These are phyloP conservation scores for Suhomyces panamericanus DNA, from an alignment of 1,139 yeast species.

Conservation along the genomic window DNA sequence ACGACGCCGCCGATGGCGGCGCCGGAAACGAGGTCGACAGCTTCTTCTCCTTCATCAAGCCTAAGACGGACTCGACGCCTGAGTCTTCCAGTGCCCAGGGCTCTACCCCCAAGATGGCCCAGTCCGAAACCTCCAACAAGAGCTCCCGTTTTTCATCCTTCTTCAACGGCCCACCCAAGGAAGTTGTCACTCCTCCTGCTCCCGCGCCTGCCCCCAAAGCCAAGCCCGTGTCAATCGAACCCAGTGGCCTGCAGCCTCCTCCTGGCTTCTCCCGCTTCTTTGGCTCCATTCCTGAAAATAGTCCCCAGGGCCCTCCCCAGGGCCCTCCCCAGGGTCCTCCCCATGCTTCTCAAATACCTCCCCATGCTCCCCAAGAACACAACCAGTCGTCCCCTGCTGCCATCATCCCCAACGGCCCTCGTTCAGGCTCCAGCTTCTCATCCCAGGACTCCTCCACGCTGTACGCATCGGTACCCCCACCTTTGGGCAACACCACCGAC, in stretches of 20 bases:
- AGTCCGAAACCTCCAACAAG: conserved; percentile 22
- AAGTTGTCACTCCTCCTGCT: conserved; percentile 8
- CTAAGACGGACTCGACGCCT: conserved; percentile 17
- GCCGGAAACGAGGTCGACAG: conserved; percentile 52
- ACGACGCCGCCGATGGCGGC: conserved; percentile 17
- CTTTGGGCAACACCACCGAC: conserved; percentile 34
- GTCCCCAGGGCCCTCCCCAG: neutral
- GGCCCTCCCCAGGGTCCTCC: too few relatives aligned
- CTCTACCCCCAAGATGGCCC: conserved; percentile 15
- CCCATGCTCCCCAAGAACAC: neutral
- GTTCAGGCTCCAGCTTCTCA: conserved; percentile 6
- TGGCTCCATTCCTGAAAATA: conserved; percentile 5
- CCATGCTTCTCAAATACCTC: neutral
- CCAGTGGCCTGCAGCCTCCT: conserved; percentile 5
- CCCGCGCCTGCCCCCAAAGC: neutral
- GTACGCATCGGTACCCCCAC: conserved; percentile 5
- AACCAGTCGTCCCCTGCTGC: neutral
- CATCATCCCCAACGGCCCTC: neutral
- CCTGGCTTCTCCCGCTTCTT: conserved; percentile 22
- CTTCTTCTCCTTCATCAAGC: conserved; percentile 50
- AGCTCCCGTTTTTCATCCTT: conserved; percentile 52
- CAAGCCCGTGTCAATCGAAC: neutral
- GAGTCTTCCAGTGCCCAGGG: neutral
- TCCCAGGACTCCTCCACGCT: conserved; percentile 9
- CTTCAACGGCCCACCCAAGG: conserved; percentile 28